Base-by-base conservation (phyloP, 768 basidiomycete species). In the Russula ochroleuca region DNA sequence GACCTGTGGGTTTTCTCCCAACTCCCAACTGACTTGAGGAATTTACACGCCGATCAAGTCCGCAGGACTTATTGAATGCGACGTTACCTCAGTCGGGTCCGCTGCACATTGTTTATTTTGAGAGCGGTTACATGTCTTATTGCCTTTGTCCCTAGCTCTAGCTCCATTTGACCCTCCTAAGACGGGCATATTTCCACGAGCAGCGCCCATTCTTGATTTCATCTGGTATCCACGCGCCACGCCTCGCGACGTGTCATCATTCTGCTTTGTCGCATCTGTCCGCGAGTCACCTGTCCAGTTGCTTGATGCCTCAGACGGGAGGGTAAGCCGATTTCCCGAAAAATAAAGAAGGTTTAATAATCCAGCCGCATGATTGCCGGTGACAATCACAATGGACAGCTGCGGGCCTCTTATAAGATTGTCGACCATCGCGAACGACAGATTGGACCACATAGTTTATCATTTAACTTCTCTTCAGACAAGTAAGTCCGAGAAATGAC, bases 381-480 rank as follows among this genome's bases (percentile, higher is more conserved):
- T 21, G 45, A 58, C 19, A 38, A 57, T 28, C 23, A 28, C 9
- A 31, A 43, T 9, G 0, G 17, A 23, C 70, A 97, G 95, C 81
- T 92, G 21, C 84, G 95, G 19, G 96, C 94, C 0, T 94, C 92
- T 1, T 98, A 98, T 73, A 80, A 80, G 45, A 96, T 98, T 43
- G 82, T 98, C 11, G 94, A 98, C 73, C 95, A 98, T 69, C 79
- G 89, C n/a, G 96, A 98, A 75, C 83, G 94, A 37, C 85, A 92
- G 59, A 79, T 97, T 45, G 94, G 92, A 0, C 94, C 96, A 0
- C 88, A 93, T 59, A 84, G 85, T 68, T 78, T 98, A 63, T 80
- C 87, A 0, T 98, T 97, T 74, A 90, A 91, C 68, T 73, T 79
- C 1, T 75, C 81, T 5, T 85, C 83, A 0, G 78, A 85, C 40